A percentile compares a stretch with the other conserved stretches of the same genome.
phyloP scores from a whole-genome alignment of 352 stramenopile genomes.

The Phytophthora foliorum region DNA sequence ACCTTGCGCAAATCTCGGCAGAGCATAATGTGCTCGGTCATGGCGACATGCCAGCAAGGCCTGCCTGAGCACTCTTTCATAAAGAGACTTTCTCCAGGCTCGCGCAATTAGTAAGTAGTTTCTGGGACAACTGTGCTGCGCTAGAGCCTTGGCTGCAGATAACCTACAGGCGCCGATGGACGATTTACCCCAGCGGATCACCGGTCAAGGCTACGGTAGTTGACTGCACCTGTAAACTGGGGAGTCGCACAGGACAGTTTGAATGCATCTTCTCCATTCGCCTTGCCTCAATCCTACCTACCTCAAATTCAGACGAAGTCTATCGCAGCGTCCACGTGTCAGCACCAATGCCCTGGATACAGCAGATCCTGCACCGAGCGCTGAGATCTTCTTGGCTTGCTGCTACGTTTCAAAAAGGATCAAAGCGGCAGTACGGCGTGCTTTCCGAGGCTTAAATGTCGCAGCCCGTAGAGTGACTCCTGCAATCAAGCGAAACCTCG shows the following conservation, averaged over 20 bases:
- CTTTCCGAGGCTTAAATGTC: slow-evolving; percentile 4
- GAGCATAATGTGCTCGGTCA: neutral
- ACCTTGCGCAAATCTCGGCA: neutral
- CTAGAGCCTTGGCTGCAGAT: no score
- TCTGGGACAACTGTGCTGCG: no score
- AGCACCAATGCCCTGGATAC: no score
- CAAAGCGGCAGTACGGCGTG: neutral
- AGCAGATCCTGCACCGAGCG: neutral
- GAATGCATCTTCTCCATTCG: no score
- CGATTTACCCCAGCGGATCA: neutral
- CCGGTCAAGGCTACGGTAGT: neutral
- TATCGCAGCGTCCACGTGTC: neutral
- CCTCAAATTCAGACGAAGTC: neutral
- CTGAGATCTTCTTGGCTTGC: neutral
- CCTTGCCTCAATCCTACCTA: no score
- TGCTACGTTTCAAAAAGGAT: neutral
- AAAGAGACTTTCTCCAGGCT: no score
- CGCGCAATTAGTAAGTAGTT: no score
- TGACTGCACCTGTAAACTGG: neutral
- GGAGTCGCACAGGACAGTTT: neutral
- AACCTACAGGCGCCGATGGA: neutral
- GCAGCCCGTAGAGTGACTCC: slow-evolving; percentile 2
- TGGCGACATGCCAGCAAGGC: neutral
- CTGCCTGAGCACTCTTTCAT: no score
- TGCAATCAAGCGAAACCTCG: slow-evolving; percentile 16